Evolutionary conservation across 768 basidiomycete genomes (phyloP), one percentile per base, ranked within the genome.

Genomic region (Cystobasidium onofrii): DNA sequence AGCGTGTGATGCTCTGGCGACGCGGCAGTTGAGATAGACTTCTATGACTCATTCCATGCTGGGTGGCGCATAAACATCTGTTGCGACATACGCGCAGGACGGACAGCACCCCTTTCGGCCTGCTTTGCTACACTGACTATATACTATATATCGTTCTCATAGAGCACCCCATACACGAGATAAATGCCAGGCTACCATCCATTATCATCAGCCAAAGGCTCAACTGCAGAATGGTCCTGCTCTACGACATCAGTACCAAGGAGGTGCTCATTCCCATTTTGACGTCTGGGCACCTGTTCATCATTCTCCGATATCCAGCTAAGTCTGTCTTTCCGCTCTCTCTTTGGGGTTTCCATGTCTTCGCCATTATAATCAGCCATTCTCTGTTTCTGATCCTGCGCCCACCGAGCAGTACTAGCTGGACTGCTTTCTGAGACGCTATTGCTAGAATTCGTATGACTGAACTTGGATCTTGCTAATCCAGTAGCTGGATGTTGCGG

Each of bases 231-330:
- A 50, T 7, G 46, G 18, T n/a, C n/a, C n/a, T n/a, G 46, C 6
- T 50, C 46, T n/a, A 12, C 46, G 18, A n/a, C n/a, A n/a, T 50
- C 46, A 7, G 46, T 50, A 7, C 46, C 46, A 9, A 50, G 18
- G 10, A 50, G 18, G 18, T 50, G 46, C 20, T 50, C 46, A 50
- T 50, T 50, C 46, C 57, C 57, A 29, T 23, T 60, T 27, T 60
- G 33, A 41, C 12, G 7, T 36, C 41, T 69, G 12, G 7, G 64
- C 41, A 65, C 10, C 46, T 69, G 39, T 44, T 69, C 46, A 3
- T 69, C 66, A 50, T 52, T 52, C 23, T 71, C 69, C 54, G 52
- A 61, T 12, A 71, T 71, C 69, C 69, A 71, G 69, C 69, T 71
- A 1, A 71, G 39, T 25, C 54, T 13, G 23, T 71, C 55, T 44